Base-by-base conservation (phyloP, 352 stramenopile genomes). In the Phytophthora pinifolia region DNA sequence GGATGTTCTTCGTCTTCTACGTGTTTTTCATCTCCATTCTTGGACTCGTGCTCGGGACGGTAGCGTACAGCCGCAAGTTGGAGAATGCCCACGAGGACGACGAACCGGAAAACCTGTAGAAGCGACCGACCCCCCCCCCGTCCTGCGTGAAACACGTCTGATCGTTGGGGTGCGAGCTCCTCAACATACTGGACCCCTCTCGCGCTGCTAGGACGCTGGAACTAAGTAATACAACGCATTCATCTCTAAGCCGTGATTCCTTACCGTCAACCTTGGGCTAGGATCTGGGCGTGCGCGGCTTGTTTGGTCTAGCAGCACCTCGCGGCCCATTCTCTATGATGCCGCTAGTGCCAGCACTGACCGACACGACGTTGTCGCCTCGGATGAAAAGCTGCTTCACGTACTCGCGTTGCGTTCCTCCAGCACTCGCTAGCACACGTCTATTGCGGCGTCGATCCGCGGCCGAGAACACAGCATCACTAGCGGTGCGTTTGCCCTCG, bases 321-420 rank as follows among this genome's bases (percentile, higher is more conserved):
- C 10, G 43, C n/a, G 30, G 34, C 7, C 27, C 15, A 44, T 17
- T 45, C 22, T 39, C 29, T 10, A 15, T 17, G 58, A 20, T 15
- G 42, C 65, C 47, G 46, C 31, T 33, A 62, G 20, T n/a, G 84
- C 72, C 56, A 88, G 76, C 44, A 54, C 68, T 77, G 10, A 77
- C 57, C 9, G 68, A 74, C 29, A 98, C 91, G 46, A 98, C 76
- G 64, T 96, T 98, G 62, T 98, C 94, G 10, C 94, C 94, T 25
- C 94, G 79, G 22, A 98, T 76, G 51, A 98, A 86, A 27, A 98
- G 65, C 66, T 97, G 88, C 62, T 91, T 88, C 43, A 88, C 35
- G 47, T 83, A 81, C 33, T 75, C 62, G n/a, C 53, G 66, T 30
- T 65, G 59, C 15, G 43, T 60, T 9, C 67, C 57, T 34, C 61